Percentiles rank a stretch among this genome's conserved stretches.
phyloP scores from a whole-genome alignment of 2,329 filamentous ascomycete species.

The Arthrinium puccinioides region DNA sequence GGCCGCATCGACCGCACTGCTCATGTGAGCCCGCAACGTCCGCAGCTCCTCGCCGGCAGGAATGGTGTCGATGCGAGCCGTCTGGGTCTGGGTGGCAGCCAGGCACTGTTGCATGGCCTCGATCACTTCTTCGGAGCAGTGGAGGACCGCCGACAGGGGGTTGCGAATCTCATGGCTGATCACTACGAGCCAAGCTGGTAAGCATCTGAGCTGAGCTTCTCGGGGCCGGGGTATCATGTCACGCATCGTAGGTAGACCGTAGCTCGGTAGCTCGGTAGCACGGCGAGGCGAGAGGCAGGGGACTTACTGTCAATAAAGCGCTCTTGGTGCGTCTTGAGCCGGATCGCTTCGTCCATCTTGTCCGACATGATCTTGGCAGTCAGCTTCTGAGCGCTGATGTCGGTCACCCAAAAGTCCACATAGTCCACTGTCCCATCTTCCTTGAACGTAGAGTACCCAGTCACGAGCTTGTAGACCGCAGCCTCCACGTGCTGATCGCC shows the following conservation, averaged over 20 bases:
- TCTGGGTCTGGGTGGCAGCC: conserved; percentile 3
- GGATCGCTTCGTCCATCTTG: conserved; percentile 20
- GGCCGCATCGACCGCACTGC: conserved; percentile 62
- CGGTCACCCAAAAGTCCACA: conserved; percentile 20
- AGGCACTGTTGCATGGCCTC: conserved; percentile 14
- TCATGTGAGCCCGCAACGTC: conserved; percentile 34
- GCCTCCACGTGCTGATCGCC: conserved; percentile 14
- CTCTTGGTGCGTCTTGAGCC: conserved; percentile 18
- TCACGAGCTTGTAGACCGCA: conserved; percentile 12
- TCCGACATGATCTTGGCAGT: conserved; percentile 15
- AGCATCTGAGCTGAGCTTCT: too few species aligned
- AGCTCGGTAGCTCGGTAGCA: too few species aligned
- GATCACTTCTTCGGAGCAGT: conserved; percentile 20
- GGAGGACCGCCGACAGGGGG: conserved; percentile 18
- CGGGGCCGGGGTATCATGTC: too few species aligned
- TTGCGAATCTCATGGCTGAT: conserved; percentile 22
- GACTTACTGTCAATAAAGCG: conserved; percentile 22
- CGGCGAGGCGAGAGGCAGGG: too few species aligned
- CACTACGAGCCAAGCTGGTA: too few species aligned
- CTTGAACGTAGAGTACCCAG: conserved; percentile 15
- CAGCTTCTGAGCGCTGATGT: conserved; percentile 20
- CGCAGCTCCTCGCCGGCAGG: not conserved
- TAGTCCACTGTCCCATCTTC: conserved; percentile 16
- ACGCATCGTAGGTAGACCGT: too few species aligned
- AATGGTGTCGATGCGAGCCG: not conserved